These are phyloP conservation scores for Jackrogersella multiformis DNA, from an alignment of 495 filamentous ascomycete genomes.

Conservation along the genomic window DNA sequence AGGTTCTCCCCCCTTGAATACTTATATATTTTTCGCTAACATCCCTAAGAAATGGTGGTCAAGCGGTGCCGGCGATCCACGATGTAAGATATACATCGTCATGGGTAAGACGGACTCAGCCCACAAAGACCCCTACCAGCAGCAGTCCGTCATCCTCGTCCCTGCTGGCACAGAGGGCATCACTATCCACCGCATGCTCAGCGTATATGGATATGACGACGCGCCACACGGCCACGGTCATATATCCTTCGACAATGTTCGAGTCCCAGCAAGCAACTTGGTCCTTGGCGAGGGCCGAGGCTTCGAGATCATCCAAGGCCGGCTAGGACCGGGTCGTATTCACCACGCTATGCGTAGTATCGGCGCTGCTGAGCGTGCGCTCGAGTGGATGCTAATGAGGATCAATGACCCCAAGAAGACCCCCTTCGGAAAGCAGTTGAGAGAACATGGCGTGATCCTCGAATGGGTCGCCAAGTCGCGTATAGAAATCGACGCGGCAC, in stretches of 20 bases:
- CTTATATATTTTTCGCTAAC: neutral
- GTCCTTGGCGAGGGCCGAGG: conserved; percentile 89
- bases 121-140: conserved; percentile 78
- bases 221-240: conserved; percentile 94
- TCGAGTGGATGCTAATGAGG: conserved; percentile 88
- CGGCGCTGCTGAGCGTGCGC: conserved; percentile 82
- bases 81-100: conserved; percentile 89
- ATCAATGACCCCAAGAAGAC: conserved; percentile 89
- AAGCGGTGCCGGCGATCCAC: conserved; percentile 87
- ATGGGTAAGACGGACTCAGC: conserved; percentile 85
- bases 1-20: conserved; percentile 38
- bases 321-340: conserved; percentile 89
- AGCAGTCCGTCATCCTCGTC: conserved; percentile 90
- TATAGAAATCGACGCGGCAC: conserved; percentile 88
- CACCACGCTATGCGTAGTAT: conserved; percentile 95
- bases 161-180: conserved; percentile 78
- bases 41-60: conserved; percentile 89
- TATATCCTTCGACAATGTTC: conserved; percentile 85
- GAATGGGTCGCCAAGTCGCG: conserved; percentile 93
- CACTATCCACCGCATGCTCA: conserved; percentile 84
- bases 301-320: conserved; percentile 97
- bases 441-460: conserved; percentile 87
- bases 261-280: conserved; percentile 78
- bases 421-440: conserved; percentile 81
- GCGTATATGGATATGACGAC: conserved; percentile 93